Evolutionary conservation across 2,329 filamentous ascomycete genomes (phyloP), one percentile per base, ranked within the genome.

Genomic region (Lachnellula arida): DNA sequence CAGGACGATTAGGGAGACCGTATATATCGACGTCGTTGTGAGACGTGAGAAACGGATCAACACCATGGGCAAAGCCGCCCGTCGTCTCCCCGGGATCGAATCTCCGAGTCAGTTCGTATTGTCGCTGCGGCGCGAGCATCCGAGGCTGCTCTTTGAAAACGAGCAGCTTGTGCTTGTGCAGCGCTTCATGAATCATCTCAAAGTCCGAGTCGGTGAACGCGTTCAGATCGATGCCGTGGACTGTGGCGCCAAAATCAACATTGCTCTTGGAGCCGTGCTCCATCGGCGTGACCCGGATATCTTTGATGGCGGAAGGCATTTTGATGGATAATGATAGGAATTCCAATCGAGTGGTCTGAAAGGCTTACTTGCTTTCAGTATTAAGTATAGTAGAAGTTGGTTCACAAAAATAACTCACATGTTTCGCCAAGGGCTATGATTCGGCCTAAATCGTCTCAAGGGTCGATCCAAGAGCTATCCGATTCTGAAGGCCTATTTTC

Each of bases 191-290:
- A 35, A 71, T 71, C 25, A 71, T 62, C 8, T 63, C 59, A 47
- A 71, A 71, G 42, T 71, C 69, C 4, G 69, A 67, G 49, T 68
- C 65, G 11, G 64, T 72, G 28, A 72, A 65, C 6, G 67, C 60
- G 61, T 73, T 72, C 35, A 72, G 60, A 53, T 73, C 69, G 46
- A 73, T 72, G 17, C 71, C 70, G 44, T 71, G 71, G 2, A 72
- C 59, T 19, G 64, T 61, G 8, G 71, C 70, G 15, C 69, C 70
- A 57, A 73, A 72, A 54, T 71, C 66, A 23, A 69, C 70, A 43
- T 70, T 69, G 62, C 65, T 71, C 47, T 64, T 60, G 15, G 54
- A 19, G 5, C 57, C 60, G 51, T 63, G 60, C 23, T 67, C 51
- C 17, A 70, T 65, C 15, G 67, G 69, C 32, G 65, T 60, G 6